These are phyloP conservation scores for Astrocystis sublimbata DNA, from an alignment of 495 filamentous ascomycete genomes.

Conservation along the genomic window DNA sequence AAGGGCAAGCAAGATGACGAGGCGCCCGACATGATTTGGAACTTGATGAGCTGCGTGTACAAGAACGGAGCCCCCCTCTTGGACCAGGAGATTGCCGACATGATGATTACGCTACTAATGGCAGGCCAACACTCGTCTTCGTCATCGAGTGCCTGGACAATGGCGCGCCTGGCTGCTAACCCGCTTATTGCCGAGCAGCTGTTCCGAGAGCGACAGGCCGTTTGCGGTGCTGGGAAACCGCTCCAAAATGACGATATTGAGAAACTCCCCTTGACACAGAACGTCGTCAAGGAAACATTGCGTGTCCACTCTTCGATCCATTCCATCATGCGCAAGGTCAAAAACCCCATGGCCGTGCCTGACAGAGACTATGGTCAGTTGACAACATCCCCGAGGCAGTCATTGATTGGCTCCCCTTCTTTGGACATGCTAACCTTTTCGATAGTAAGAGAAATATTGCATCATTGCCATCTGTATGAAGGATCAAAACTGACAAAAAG, in stretches of 20 bases:
- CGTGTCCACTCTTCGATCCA: constrained; percentile 68
- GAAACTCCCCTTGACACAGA: constrained; percentile 58
- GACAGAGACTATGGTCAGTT: constrained; percentile 55
- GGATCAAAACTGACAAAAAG: background rate
- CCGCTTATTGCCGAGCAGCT: constrained; percentile 62
- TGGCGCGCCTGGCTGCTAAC: constrained; percentile 61
- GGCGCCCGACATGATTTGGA: constrained; percentile 66
- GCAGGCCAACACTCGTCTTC: constrained; percentile 72
- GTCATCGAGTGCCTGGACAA: constrained; percentile 64
- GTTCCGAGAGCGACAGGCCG: constrained; percentile 58
- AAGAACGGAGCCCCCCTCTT: constrained; percentile 61
- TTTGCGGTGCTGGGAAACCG: constrained; percentile 50
- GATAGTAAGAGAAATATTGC: background rate
- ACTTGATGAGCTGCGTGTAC: constrained; percentile 65
- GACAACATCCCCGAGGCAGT: background rate
- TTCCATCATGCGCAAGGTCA: constrained; percentile 70
- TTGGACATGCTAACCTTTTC: background rate
- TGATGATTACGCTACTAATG: constrained; percentile 76
- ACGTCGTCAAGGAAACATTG: constrained; percentile 67
- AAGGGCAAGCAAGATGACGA: constrained; percentile 27
- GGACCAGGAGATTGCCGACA: constrained; percentile 68
- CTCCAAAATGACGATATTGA: constrained; percentile 57
- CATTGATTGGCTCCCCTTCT: background rate
- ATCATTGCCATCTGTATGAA: background rate
- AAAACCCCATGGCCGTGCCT: constrained; percentile 61